Conservation (phyloP, 1,284 basidiomycete species). For the Neolentinus lepideus region DNA sequence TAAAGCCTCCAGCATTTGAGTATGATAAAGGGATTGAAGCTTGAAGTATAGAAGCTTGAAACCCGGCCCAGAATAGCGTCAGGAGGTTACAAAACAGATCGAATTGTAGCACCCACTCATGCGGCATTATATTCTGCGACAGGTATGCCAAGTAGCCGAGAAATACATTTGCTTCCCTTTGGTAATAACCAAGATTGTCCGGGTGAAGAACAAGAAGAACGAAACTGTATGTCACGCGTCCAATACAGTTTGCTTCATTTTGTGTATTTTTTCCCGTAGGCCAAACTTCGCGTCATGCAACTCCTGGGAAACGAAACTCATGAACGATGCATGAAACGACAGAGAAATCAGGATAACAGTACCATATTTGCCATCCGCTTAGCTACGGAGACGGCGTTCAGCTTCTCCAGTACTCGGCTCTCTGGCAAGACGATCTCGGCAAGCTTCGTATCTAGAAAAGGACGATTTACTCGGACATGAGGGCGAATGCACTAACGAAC, state of each 20-base stretch:
- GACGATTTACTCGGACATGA: slow-evolving; percentile 3
- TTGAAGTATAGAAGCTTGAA: too few species aligned
- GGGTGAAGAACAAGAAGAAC: too few species aligned
- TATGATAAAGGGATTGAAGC: too few species aligned
- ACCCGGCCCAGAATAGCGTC: too few species aligned
- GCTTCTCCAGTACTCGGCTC: slow-evolving; percentile 74
- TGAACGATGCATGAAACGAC: slow-evolving; percentile 5
- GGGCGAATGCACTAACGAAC: slow-evolving; percentile 1
- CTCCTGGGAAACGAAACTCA: slow-evolving; percentile 47
- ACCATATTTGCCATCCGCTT: slow-evolving; percentile 95
- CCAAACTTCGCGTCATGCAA: slow-evolving; percentile 91
- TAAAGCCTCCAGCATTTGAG: too few species aligned
- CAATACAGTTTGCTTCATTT: slow-evolving; percentile 41
- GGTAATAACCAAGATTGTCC: too few species aligned
- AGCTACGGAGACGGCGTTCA: slow-evolving; percentile 87
- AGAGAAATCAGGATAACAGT: slow-evolving; percentile 9
- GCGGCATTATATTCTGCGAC: too few species aligned
- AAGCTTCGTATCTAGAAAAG: slow-evolving; percentile 58
- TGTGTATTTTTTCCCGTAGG: slow-evolving; percentile 76
- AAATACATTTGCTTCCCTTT: too few species aligned
- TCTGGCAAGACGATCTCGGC: slow-evolving; percentile 75
- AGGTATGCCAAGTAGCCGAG: too few species aligned
- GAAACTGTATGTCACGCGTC: neutral
- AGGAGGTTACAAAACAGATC: too few species aligned
- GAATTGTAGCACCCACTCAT: too few species aligned